Evolutionary conservation across 768 basidiomycete genomes (phyloP).

Genomic region (Neoboletus subvelutipes): DNA sequence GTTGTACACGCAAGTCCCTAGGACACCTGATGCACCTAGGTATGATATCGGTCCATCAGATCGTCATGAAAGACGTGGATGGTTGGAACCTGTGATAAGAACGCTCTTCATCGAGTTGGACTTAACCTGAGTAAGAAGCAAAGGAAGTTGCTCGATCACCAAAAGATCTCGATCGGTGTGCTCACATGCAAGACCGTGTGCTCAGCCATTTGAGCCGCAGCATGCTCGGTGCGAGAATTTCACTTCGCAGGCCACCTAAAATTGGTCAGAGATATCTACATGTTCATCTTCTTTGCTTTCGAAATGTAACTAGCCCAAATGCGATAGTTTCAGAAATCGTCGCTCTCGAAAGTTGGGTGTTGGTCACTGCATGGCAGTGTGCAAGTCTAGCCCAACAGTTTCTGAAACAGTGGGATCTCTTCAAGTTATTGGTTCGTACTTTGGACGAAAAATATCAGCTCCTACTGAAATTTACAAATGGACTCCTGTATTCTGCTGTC

Average conservation of each 20-base stretch:
- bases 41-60: conserved; percentile 11
- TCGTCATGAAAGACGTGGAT: neutral
- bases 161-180: neutral
- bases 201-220: neutral
- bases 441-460: neutral
- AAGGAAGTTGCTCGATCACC: neutral
- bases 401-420: neutral
- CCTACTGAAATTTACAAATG: neutral
- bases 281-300: neutral
- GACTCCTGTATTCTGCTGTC: neutral
- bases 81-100: conserved; percentile 51
- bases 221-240: neutral
- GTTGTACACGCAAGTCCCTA: conserved; percentile 75
- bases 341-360: neutral
- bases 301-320: neutral
- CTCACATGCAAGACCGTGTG: neutral
- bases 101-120: conserved; percentile 42
- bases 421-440: neutral
- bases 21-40: conserved; percentile 86
- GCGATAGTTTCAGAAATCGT: neutral
- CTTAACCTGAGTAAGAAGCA: neutral
- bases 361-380: too few species aligned
- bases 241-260: neutral
- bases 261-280: neutral
- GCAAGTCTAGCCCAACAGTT: neutral